A percentile compares a stretch with the other conserved stretches of the same genome.
These are phyloP conservation scores for Vitis labrusca DNA, from an alignment of 164 flowering plant genomes.

Conservation along the genomic window DNA sequence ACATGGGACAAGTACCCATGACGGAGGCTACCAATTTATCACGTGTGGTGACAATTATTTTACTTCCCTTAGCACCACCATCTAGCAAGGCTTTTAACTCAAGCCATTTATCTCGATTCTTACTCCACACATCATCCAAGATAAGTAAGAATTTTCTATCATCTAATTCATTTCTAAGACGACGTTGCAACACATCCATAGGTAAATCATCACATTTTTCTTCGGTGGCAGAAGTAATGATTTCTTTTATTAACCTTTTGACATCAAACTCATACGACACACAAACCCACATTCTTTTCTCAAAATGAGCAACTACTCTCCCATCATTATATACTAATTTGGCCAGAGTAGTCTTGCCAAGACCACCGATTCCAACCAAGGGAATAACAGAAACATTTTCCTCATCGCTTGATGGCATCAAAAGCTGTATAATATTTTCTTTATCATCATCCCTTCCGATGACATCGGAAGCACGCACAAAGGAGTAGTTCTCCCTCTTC, in stretches of 20 bases:
- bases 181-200: neutral
- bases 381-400: neutral
- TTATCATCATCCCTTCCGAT: constrained; percentile 4
- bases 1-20: neutral
- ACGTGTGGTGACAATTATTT: neutral
- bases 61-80: neutral
- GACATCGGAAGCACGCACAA: constrained; percentile 1
- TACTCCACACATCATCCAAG: neutral
- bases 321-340: neutral
- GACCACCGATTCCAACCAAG: neutral
- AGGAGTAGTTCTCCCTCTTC: constrained; percentile 2
- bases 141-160: neutral
- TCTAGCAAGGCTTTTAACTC: neutral
- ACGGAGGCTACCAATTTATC: neutral
- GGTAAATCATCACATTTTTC: neutral
- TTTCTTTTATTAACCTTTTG: neutral
- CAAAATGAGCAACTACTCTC: neutral
- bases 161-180: neutral
- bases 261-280: neutral
- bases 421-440: neutral
- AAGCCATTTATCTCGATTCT: neutral
- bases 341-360: neutral
- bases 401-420: neutral
- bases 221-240: neutral
- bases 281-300: neutral